phyloP scores from a whole-genome alignment of 2,329 filamentous ascomycete species.

The Exophiala sp. region DNA sequence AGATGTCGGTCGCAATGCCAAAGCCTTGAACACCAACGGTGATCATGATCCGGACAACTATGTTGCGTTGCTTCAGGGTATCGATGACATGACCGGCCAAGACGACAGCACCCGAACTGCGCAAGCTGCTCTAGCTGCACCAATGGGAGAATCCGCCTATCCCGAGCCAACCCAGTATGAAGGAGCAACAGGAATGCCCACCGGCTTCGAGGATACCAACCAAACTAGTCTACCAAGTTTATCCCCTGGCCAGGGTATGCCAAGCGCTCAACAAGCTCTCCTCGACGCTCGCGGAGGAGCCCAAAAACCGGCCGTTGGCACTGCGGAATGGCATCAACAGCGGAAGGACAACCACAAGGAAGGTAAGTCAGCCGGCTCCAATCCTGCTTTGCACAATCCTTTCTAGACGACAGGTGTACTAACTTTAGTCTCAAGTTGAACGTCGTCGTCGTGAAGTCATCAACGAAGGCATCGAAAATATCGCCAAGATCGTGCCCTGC shows the following conservation, averaged over 20 bases:
- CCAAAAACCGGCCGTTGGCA: constrained; percentile 82
- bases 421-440: constrained; percentile 59
- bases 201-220: constrained; percentile 9
- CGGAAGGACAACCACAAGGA: constrained; percentile 98
- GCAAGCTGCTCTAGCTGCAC: constrained; percentile 43
- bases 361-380: constrained; percentile 52
- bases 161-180: constrained; percentile 39
- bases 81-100: constrained; percentile 37
- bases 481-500: constrained; percentile 93
- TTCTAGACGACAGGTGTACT: constrained; percentile 3
- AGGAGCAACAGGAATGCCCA: constrained; percentile 25
- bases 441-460: constrained; percentile 94
- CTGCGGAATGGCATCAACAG: constrained; percentile 96
- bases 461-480: constrained; percentile 96
- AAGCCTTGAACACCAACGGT: constrained; percentile 23
- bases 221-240: too few species aligned
- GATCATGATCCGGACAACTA: constrained; percentile 37
- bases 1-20: constrained; percentile 21
- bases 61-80: constrained; percentile 44
- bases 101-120: constrained; percentile 42
- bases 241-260: constrained; percentile 31
- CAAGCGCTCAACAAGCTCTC: constrained; percentile 29
- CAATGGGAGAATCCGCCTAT: constrained; percentile 41
- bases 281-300: constrained; percentile 38
- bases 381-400: background rate